phyloP scores from a whole-genome alignment of 495 filamentous ascomycete species.

The Podospora conica region DNA sequence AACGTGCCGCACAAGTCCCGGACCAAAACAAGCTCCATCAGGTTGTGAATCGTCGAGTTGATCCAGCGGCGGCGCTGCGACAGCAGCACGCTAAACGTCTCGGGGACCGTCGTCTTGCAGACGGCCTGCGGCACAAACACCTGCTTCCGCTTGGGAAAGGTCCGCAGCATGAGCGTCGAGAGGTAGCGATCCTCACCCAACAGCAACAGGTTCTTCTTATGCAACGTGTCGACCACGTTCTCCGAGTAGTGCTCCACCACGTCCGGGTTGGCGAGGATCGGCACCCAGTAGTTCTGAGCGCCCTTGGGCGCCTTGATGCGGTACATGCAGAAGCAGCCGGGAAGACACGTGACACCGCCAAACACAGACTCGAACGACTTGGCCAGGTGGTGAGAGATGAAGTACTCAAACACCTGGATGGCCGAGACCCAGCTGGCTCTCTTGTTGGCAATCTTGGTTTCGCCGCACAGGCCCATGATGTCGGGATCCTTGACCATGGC shows the following conservation, averaged over 20 bases:
- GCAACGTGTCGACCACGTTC: constrained; percentile 97
- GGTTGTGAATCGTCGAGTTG: constrained; percentile 97
- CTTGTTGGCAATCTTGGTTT: constrained; percentile 99
- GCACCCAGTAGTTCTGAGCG: constrained; percentile 98
- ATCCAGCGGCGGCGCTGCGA: constrained; percentile 97
- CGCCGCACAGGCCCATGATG: constrained; percentile 97
- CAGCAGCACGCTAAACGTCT: constrained; percentile 84
- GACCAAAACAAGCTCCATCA: constrained; percentile 95
- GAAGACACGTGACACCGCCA: constrained; percentile 97
- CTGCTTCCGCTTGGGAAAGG: constrained; percentile 98
- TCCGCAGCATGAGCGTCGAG: constrained; percentile 94
- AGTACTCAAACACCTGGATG: constrained; percentile 99
- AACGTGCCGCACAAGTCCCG: constrained; percentile 97
- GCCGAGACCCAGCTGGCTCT: constrained; percentile 88
- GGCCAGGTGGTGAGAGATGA: constrained; percentile 93
- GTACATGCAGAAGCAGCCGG: constrained; percentile 99
- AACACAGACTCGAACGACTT: constrained; percentile 99
- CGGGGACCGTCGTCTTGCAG: constrained; percentile 96
- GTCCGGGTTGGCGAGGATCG: constrained; percentile 96
- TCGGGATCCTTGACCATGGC: constrained; percentile 99
- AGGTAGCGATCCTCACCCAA: constrained; percentile 97
- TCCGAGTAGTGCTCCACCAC: constrained; percentile 99
- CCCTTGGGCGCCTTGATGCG: constrained; percentile 98
- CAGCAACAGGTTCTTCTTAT: constrained; percentile 95
- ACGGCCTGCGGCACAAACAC: constrained; percentile 97